phyloP scores from a whole-genome alignment of 352 stramenopile species.

The Phytophthora constricta region DNA sequence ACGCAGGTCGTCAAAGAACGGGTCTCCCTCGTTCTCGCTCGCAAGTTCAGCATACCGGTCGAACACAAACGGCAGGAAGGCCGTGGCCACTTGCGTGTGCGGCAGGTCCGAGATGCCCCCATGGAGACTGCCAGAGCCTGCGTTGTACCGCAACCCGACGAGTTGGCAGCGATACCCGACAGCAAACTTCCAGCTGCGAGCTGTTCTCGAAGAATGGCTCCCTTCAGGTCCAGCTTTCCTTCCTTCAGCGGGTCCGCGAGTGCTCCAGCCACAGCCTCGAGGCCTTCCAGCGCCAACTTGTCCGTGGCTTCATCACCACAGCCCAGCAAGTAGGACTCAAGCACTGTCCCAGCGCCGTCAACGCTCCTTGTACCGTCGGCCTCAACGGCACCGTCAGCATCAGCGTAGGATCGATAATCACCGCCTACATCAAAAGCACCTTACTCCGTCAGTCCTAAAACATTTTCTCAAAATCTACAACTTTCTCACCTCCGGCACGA shows the following conservation, averaged over 20 bases:
- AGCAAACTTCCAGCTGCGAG: conserved; percentile 64
- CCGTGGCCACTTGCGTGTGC: conserved; percentile 60
- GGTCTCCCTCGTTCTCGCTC: conserved; percentile 67
- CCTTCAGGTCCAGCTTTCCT: conserved; percentile 71
- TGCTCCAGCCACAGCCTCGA: conserved; percentile 59
- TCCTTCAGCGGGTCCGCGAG: conserved; percentile 63
- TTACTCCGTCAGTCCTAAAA: too few species aligned
- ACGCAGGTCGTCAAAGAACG: conserved; percentile 67
- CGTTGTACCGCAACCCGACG: conserved; percentile 57
- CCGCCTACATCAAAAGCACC: conserved; percentile 38
- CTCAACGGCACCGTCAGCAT: conserved; percentile 65
- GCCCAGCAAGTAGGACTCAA: conserved; percentile 76
- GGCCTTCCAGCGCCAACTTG: conserved; percentile 59
- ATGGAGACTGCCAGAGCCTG: conserved; percentile 69
- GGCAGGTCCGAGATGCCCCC: conserved; percentile 75
- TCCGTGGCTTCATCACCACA: conserved; percentile 49
- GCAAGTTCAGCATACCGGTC: conserved; percentile 58
- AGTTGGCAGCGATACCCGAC: conserved; percentile 59
- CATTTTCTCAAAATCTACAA: neutral
- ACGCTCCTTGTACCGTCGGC: conserved; percentile 59
- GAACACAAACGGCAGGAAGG: conserved; percentile 77
- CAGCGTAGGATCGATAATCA: conserved; percentile 75
- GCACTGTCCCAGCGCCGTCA: conserved; percentile 75
- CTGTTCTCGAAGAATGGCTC: conserved; percentile 54
- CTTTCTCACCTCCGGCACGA: conserved; percentile 47